Evolutionary conservation across 2,329 filamentous ascomycete species (phyloP).

Genomic region (Lanzia echinophila): DNA sequence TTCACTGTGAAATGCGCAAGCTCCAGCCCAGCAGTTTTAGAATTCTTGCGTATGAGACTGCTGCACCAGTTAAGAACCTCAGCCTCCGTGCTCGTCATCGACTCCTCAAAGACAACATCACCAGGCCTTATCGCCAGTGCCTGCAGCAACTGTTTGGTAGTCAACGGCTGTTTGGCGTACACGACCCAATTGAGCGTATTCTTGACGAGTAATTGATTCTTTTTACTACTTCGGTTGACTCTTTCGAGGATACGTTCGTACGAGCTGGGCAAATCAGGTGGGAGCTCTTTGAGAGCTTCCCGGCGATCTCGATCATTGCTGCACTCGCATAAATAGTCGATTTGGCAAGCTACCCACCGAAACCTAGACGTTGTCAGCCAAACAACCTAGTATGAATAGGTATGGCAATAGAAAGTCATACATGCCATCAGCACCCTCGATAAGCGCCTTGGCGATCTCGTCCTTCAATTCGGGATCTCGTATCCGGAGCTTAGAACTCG

Average conservation of each 20-base stretch:
- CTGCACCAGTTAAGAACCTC: constrained; percentile 21
- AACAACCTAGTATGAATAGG: constrained; percentile 4
- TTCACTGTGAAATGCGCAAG: constrained; percentile 26
- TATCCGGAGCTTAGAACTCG: constrained; percentile 6
- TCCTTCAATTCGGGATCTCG: constrained; percentile 10
- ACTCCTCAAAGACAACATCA: constrained; percentile 10
- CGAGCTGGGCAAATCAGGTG: constrained; percentile 21
- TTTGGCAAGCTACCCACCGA: constrained; percentile 16
- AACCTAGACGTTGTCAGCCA: constrained; percentile 12
- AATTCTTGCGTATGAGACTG: constrained; percentile 19
- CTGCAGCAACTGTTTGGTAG: constrained; percentile 13
- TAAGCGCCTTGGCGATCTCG: constrained; percentile 13
- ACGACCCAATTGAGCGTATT: constrained; percentile 17
- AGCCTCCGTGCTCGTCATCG: constrained; percentile 16
- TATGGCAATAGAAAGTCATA: constrained; percentile 4
- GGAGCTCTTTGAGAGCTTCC: constrained; percentile 14
- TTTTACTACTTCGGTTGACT: constrained; percentile 18
- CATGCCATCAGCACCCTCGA: constrained; percentile 17
- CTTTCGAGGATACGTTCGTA: constrained; percentile 26
- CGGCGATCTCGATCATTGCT: constrained; percentile 19
- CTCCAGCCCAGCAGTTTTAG: constrained; percentile 11
- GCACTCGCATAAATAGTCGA: constrained; percentile 15
- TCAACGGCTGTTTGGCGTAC: neutral
- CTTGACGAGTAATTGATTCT: constrained; percentile 18
- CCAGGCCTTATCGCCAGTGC: constrained; percentile 13